These are phyloP conservation scores for Pseudopithomyces chartarum DNA, from an alignment of 2,329 filamentous ascomycete genomes.

Conservation along the genomic window DNA sequence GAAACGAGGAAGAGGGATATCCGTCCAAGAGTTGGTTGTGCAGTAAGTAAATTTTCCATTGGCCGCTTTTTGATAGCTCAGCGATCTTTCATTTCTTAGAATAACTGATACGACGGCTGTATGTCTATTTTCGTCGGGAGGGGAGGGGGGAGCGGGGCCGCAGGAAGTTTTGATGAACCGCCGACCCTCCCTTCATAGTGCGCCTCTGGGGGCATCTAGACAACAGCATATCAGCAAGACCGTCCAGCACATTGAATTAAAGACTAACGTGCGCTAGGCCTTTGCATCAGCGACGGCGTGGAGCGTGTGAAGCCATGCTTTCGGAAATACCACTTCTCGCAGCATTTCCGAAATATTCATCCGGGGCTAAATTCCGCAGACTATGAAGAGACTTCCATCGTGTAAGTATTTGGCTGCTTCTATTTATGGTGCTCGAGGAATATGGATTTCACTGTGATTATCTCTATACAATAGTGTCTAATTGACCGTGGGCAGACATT, in stretches of 20 bases:
- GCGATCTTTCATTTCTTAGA: background rate
- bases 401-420: conserved; percentile 11
- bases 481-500: conserved; percentile 12
- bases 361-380: conserved; percentile 35
- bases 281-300: conserved; percentile 36
- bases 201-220: background rate
- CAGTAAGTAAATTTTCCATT: background rate
- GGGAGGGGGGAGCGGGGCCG: too few relatives aligned
- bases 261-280: conserved; percentile 37
- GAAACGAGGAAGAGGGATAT: conserved; percentile 46
- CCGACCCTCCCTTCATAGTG: background rate
- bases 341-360: conserved; percentile 47
- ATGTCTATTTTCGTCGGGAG: background rate
- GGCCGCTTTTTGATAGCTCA: background rate
- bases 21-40: conserved; percentile 31
- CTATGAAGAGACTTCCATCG: conserved; percentile 37
- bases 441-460: background rate
- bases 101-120: background rate
- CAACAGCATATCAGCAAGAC: background rate
- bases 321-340: conserved; percentile 43
- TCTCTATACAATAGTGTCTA: background rate
- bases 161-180: too few relatives aligned
- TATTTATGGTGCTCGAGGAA: background rate
- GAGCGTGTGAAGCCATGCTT: conserved; percentile 45
- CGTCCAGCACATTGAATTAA: conserved; percentile 6